A percentile compares a stretch with the other conserved stretches of the same genome.
phyloP scores from a whole-genome alignment of 192 early-diverging fungal species.

The Helicostylum pulchrum region DNA sequence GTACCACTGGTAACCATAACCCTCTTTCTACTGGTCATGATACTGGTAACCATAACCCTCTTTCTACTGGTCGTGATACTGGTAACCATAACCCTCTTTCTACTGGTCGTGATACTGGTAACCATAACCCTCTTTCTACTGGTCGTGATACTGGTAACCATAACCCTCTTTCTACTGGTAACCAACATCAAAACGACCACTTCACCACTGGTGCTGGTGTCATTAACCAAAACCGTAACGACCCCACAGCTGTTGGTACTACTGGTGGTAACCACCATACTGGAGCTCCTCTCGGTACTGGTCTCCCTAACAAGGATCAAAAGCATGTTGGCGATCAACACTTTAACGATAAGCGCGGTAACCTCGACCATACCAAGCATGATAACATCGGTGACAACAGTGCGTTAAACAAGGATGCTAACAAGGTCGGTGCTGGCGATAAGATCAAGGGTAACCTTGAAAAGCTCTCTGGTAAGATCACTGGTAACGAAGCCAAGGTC shows the following conservation, averaged over 20 bases:
- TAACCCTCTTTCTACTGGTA: not conserved
- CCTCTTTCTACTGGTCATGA: too few species aligned
- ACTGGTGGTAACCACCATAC: not conserved
- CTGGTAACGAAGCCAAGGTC: slow-evolving; percentile 29
- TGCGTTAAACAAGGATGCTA: not conserved
- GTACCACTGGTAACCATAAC: slow-evolving; percentile 13
- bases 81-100: not conserved
- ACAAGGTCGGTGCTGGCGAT: slow-evolving; percentile 12
- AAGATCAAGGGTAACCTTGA: slow-evolving; percentile 37
- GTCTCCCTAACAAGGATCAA: not conserved
- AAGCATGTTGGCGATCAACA: not conserved
- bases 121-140: not conserved
- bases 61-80: not conserved
- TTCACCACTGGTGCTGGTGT: not conserved
- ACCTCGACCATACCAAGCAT: not conserved
- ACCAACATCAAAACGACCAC: too few species aligned
- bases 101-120: not conserved
- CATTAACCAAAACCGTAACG: not conserved
- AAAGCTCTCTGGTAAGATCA: slow-evolving; percentile 31
- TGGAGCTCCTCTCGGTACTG: not conserved
- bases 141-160: not conserved
- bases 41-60: not conserved
- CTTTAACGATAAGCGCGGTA: not conserved
- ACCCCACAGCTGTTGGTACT: not conserved
- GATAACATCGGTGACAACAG: not conserved